Conservation (phyloP, 768 basidiomycete species). For the Naganishia onofrii region DNA sequence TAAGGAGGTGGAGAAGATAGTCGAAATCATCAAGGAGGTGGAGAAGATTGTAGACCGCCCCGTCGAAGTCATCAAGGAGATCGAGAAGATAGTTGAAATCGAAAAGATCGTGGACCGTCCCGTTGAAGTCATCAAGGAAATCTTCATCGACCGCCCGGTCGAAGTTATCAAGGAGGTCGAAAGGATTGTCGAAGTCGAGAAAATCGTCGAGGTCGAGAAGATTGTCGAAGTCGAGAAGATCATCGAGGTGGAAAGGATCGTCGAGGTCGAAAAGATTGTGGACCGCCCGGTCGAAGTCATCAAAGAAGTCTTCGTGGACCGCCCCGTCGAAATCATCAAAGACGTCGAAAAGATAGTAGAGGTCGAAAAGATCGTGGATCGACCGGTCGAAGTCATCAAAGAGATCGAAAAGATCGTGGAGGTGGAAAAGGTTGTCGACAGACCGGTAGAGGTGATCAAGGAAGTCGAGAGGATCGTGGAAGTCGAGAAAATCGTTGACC, state of each 20-base stretch:
- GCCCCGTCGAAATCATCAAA: slow-evolving; percentile 29
- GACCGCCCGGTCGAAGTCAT: slow-evolving; percentile 4
- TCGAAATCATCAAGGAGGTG: slow-evolving; percentile 36
- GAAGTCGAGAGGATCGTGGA: slow-evolving; percentile 35
- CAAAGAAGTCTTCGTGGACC: no score
- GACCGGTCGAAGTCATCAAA: slow-evolving; percentile 46
- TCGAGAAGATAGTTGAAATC: slow-evolving; percentile 37
- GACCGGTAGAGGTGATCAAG: no score
- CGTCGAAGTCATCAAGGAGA: slow-evolving; percentile 35
- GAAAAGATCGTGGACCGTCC: no score
- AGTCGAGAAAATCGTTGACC: slow-evolving; percentile 42
- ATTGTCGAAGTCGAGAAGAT: no score
- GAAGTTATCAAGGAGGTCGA: slow-evolving; percentile 5
- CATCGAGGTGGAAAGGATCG: no score
- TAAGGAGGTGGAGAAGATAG: slow-evolving; percentile 32
- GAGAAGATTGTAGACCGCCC: slow-evolving; percentile 41
- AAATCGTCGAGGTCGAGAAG: slow-evolving; percentile 38
- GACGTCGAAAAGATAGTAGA: slow-evolving; percentile 38
- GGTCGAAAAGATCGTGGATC: slow-evolving; percentile 32
- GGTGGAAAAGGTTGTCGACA: no score
- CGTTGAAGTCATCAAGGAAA: slow-evolving; percentile 30
- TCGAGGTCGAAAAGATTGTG: no score
- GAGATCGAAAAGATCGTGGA: slow-evolving; percentile 43
- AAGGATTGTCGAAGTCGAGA: slow-evolving; percentile 38
- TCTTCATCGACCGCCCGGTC: slow-evolving; percentile 6